A percentile compares a stretch with the other conserved stretches of the same genome.
phyloP scores from a whole-genome alignment of 2,329 filamentous ascomycete species.

The Colletotrichum acutatum region DNA sequence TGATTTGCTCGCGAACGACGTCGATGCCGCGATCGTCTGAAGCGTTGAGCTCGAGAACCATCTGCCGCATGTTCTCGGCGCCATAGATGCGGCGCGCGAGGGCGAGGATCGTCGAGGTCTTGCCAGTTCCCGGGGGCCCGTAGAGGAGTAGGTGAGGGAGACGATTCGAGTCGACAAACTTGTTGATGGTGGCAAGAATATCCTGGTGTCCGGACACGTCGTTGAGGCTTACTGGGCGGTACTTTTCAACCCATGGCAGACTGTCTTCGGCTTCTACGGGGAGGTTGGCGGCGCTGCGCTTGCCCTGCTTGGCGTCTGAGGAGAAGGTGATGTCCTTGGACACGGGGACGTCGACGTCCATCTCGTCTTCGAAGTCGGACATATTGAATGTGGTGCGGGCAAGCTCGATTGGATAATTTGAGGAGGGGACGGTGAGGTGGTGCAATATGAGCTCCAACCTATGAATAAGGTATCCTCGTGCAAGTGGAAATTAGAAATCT shows the following conservation, averaged over 20 bases:
- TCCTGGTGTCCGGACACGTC: constrained; percentile 98
- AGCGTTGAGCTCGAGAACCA: constrained; percentile 98
- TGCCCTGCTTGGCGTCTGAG: constrained; percentile 84
- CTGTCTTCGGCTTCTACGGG: constrained; percentile 95
- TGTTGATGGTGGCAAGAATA: constrained; percentile 97
- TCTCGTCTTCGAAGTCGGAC: constrained; percentile 71
- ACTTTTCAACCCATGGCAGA: constrained; percentile 98
- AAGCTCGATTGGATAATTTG: neutral
- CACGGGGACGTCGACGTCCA: constrained; percentile 67
- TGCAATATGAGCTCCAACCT: no score
- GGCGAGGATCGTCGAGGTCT: constrained; percentile 95
- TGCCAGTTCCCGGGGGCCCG: constrained; percentile 94
- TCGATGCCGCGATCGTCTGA: constrained; percentile 98
- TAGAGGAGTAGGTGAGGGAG: constrained; percentile 97
- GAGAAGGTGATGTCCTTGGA: constrained; percentile 73
- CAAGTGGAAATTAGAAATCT: neutral
- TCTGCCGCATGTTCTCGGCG: constrained; percentile 90
- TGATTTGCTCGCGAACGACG: constrained; percentile 98
- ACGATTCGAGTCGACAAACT: constrained; percentile 93
- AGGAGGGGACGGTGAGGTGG: neutral
- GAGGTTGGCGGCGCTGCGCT: constrained; percentile 90
- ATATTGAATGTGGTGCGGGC: constrained; percentile 46
- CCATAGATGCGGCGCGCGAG: constrained; percentile 95
- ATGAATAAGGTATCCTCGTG: no score
- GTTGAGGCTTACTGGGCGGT: constrained; percentile 85